Percentiles rank a stretch among this genome's conserved stretches.
Conservation (phyloP, 495 filamentous ascomycete species). For the Darksidea phi region DNA sequence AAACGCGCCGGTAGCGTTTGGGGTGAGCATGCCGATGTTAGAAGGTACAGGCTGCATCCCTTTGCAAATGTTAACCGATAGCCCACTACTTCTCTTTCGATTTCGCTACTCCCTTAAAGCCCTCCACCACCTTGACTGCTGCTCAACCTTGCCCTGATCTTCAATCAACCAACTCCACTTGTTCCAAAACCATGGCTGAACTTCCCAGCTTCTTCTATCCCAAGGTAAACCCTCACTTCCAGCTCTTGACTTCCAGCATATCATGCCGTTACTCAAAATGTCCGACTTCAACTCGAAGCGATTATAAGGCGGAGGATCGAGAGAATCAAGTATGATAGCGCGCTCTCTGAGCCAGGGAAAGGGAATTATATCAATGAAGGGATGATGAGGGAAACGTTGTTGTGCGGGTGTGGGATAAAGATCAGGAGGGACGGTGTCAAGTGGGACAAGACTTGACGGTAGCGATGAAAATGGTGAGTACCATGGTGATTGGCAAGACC, state of each 20-base stretch:
- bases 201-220: slow-evolving; percentile 23
- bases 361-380: slow-evolving; percentile 17
- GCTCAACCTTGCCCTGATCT: slow-evolving; percentile 12
- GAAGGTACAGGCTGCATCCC: too few species aligned
- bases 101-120: background rate
- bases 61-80: background rate
- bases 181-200: slow-evolving; percentile 18
- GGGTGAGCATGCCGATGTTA: too few species aligned
- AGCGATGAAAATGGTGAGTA: background rate
- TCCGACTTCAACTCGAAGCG: slow-evolving; percentile 10
- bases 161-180: slow-evolving; percentile 24
- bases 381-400: slow-evolving; percentile 5
- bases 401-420: slow-evolving; percentile 15
- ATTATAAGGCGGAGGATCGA: slow-evolving; percentile 8
- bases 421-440: slow-evolving; percentile 10
- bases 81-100: background rate
- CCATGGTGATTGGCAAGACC: slow-evolving; percentile 7
- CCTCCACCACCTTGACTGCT: slow-evolving; percentile 20
- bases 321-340: background rate
- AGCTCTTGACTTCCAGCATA: slow-evolving; percentile 17
- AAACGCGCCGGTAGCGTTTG: too few species aligned
- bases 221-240: slow-evolving; percentile 10
- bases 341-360: slow-evolving; percentile 18
- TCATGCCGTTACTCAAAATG: slow-evolving; percentile 11
- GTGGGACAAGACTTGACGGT: background rate